Percentiles rank a stretch among this genome's conserved stretches.
Conservation (phyloP, 164 flowering plant genomes). For the Stephania yunnanensis region DNA sequence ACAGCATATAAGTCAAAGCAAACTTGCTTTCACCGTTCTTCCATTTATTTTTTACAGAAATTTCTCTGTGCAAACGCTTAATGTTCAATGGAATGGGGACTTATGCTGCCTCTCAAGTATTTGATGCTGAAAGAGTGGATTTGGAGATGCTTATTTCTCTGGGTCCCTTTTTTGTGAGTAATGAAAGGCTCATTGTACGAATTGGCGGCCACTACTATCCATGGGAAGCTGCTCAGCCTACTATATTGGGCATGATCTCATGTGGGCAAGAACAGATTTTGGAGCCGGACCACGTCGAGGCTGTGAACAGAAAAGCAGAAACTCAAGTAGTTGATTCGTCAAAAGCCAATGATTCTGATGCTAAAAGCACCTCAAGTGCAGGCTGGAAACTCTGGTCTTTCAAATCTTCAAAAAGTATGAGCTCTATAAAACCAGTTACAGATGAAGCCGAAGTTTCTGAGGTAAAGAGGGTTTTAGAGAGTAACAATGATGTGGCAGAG, state of each 20-base stretch:
- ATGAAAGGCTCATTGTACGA: constrained; percentile 44
- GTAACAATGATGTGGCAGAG: constrained; percentile 10
- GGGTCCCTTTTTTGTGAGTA: constrained; percentile 32
- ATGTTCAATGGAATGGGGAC: constrained; percentile 51
- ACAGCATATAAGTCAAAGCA: background rate
- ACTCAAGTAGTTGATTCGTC: constrained; percentile 35
- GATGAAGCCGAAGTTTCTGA: constrained; percentile 15
- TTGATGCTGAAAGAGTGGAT: constrained; percentile 49
- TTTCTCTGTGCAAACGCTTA: constrained; percentile 53
- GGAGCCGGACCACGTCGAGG: constrained; percentile 40
- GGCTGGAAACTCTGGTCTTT: constrained; percentile 73
- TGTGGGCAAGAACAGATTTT: constrained; percentile 27
- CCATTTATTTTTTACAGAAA: constrained; percentile 32
- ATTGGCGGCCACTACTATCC: constrained; percentile 37
- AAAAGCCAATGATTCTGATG: constrained; percentile 24
- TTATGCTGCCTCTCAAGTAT: constrained; percentile 53
- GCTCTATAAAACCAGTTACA: constrained; percentile 18
- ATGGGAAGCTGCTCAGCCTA: constrained; percentile 43
- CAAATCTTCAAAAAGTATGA: constrained; percentile 37
- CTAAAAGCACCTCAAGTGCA: constrained; percentile 48
- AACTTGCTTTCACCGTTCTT: constrained; percentile 3
- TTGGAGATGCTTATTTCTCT: constrained; percentile 32
- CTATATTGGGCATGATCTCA: constrained; percentile 37
- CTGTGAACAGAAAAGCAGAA: constrained; percentile 36
- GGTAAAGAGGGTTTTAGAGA: constrained; percentile 25